phyloP scores from a whole-genome alignment of 805 yeast genomes.

The Starmerella stellata region DNA sequence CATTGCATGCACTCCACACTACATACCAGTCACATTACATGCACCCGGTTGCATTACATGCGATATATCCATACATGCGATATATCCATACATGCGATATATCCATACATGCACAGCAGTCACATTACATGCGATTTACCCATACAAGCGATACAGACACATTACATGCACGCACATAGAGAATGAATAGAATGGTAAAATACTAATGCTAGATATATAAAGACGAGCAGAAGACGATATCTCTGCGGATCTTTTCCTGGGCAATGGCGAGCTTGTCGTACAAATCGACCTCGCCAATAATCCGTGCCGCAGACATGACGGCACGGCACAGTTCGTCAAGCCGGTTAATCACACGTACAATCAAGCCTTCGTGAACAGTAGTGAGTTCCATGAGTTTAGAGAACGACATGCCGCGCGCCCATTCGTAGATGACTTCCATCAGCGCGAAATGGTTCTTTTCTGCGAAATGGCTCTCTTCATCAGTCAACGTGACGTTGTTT shows the following conservation, averaged over 20 bases:
- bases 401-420: conserved; percentile 92
- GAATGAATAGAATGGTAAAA: too few relatives aligned
- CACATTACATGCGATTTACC: too few relatives aligned
- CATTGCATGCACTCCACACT: too few relatives aligned
- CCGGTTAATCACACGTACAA: conserved; percentile 86
- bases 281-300: conserved; percentile 81
- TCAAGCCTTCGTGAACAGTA: conserved; percentile 86
- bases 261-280: conserved; percentile 81
- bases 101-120: too few relatives aligned
- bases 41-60: too few relatives aligned
- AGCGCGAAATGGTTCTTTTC: conserved; percentile 75
- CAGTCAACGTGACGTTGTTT: conserved; percentile 55
- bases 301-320: conserved; percentile 80
- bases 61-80: too few relatives aligned
- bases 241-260: conserved; percentile 88
- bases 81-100: too few relatives aligned
- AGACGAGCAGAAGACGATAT: conserved; percentile 92
- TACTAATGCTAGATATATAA: conserved; percentile 65
- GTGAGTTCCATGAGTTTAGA: conserved; percentile 79
- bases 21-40: too few relatives aligned
- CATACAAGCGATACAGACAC: too few relatives aligned
- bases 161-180: too few relatives aligned
- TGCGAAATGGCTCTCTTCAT: conserved; percentile 70
- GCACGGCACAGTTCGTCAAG: conserved; percentile 90
- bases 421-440: conserved; percentile 86